Conservation (phyloP, 805 yeast genomes). For the Teunomyces barrocoloradensis region DNA sequence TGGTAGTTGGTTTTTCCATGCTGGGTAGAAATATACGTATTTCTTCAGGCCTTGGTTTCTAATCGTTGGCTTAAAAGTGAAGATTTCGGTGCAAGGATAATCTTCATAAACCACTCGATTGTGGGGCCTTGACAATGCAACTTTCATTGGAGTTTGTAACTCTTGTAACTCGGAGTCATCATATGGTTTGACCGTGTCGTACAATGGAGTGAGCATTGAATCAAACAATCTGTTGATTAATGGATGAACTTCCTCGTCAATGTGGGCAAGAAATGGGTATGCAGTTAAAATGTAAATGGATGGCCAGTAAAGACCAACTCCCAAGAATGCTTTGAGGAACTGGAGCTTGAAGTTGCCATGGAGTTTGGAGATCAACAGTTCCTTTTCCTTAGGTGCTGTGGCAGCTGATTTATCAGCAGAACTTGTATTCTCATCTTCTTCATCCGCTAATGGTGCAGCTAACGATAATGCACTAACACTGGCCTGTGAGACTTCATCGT, state of each 20-base stretch:
- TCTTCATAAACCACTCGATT: conserved; percentile 30
- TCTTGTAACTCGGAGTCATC: conserved; percentile 14
- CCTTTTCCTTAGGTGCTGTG: conserved; percentile 10
- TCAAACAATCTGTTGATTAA: conserved; percentile 51
- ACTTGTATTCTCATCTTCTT: conserved; percentile 31
- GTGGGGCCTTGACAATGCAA: conserved; percentile 23
- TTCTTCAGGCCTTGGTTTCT: conserved; percentile 21
- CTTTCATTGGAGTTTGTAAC: conserved; percentile 21
- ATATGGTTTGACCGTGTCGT: conserved; percentile 21
- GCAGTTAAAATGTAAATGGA: conserved; percentile 55
- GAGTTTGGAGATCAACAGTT: conserved; percentile 8
- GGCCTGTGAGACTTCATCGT: conserved; percentile 57
- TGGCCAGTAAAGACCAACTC: conserved; percentile 62
- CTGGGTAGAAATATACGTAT: conserved; percentile 41
- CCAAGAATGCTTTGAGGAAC: conserved; percentile 52
- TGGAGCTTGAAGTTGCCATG: conserved; percentile 25
- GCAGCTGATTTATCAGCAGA: not conserved
- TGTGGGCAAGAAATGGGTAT: conserved; percentile 58
- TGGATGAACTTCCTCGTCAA: conserved; percentile 48
- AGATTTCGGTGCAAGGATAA: conserved; percentile 13
- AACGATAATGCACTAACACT: conserved; percentile 78
- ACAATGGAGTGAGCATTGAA: conserved; percentile 49
- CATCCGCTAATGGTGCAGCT: conserved; percentile 79
- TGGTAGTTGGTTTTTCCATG: conserved; percentile 49
- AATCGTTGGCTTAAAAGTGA: conserved; percentile 32